Base-by-base conservation (phyloP, 2,329 filamentous ascomycete genomes). In the Epichloe aotearoae region DNA sequence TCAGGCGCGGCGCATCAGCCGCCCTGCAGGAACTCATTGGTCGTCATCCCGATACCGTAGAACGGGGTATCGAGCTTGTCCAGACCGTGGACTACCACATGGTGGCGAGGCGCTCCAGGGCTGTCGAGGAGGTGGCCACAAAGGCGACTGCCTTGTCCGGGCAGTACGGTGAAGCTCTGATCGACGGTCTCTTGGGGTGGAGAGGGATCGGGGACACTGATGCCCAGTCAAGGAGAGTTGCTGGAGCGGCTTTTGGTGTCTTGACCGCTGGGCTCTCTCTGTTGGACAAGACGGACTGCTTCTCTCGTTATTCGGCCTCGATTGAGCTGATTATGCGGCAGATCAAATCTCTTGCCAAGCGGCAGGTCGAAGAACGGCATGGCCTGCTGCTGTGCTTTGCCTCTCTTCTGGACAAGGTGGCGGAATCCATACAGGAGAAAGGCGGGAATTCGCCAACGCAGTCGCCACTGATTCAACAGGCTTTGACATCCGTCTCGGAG, bases 21-120 rank as follows among this genome's bases (percentile, higher is more conserved):
- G 93, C 93, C 2, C 70, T 98, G 38, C 93, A 98, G 63, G 93
- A 98, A 64, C 75, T 98, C 14, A 85, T 97, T 53, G 93, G 93
- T 11, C 82, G 93, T 10, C 91, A 98, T 66, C 91, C 93, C 0
- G 84, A 96, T 59, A 89, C 79, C 0, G 80, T 97, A 36, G 72
- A 77, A 15, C 74, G 89, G 59, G 93, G 91, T 0, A 97, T 98
- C 51, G 69, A 80, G 41, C 75, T 97, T 2, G 88, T 97, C 0
- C 93, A 97, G 62, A 77, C 80, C 2, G 87, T 97, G 1, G 93
- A 98, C 62, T 98, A 96, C 61, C 89, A 95, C 63, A 80, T 88
- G 38, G 89, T 98, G 19, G 91, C 93, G 3, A 76, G 94, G n/a
- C 79, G 91, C 23, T 84, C 86, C 15, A 79, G 87, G 56, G 91